Evolutionary conservation across 176 grass and related monocot species (phyloP), one percentile per base, ranked within the genome.

Genomic region (Avena eriantha): DNA sequence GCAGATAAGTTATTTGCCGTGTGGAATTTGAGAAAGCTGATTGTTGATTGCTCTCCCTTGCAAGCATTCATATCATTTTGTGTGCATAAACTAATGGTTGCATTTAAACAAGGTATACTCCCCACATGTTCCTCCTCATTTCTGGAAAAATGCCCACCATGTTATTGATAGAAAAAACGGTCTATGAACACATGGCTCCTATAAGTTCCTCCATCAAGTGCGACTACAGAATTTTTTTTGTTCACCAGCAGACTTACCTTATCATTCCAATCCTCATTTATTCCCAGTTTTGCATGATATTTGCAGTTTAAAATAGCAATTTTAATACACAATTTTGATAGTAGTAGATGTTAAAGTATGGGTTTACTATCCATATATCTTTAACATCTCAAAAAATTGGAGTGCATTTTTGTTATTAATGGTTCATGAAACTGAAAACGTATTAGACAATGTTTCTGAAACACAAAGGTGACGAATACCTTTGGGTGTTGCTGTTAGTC

Each of bases 21-120:
- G 86, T 99, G 88, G 97, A 99, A 80, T 96, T 95, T 73, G 92
- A 99, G 90, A 92, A 96, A 47, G 97, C 86, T 76, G 97, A 87
- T 93, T 88, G 59, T 91, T 99, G 85, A 78, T 95, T 80, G 82
- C 89, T 24, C 94, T 99, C 63, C 87, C 94, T 43, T 99, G 97
- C 92, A 96, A 96, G 48, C 97, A 99, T 73, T 90, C 88, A 35
- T 99, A 99, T 81, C 73, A 94, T 83, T 87, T 31, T 36, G 94
- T 94, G 60, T 99, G 97, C 87, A 96, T 99, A 82, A 96, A 94
- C 78, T 92, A 96, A 73, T 99, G 94, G 97, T 90, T 99, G 75
- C 90, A 99, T 87, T 94, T 99, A 91, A 99, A 99, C 85, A 99
- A 96, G 97, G 97, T 99, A 89, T 7, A 41, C 39, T 7, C 39